phyloP scores from a whole-genome alignment of 129 eudicot species.

The Deinandra increscens region DNA sequence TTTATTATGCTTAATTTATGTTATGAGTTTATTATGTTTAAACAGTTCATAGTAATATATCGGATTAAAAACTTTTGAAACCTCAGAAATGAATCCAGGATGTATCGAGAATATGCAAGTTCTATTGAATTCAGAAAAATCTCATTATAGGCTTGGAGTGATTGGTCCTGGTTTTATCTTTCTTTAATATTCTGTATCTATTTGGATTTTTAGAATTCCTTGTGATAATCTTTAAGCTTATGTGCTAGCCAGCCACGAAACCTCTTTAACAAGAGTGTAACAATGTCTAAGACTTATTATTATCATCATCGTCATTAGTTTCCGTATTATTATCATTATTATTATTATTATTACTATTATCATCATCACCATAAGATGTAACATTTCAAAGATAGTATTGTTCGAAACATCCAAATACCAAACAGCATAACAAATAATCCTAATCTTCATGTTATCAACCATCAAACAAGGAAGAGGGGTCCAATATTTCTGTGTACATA shows the following conservation, averaged over 20 bases:
- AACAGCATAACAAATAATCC: not conserved
- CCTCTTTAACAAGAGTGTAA: not conserved
- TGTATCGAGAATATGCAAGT: not conserved
- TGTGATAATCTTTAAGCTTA: conserved; percentile 2
- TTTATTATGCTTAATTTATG: not conserved
- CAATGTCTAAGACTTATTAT: not conserved
- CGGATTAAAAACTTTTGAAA: not conserved
- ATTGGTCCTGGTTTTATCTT: conserved; percentile 11
- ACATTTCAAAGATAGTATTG: not conserved
- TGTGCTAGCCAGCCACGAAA: not conserved
- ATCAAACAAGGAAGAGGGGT: conserved; percentile 3
- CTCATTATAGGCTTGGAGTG: not conserved
- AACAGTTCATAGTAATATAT: not conserved
- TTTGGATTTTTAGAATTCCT: not conserved
- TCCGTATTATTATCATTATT: too few relatives aligned
- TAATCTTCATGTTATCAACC: conserved; percentile 2
- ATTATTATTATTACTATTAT: too few relatives aligned
- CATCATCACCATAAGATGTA: not conserved
- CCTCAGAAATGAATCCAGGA: not conserved
- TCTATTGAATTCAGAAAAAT: not conserved
- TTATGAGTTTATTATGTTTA: not conserved
- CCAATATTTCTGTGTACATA: not conserved
- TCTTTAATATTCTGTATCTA: not conserved
- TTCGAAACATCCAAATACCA: not conserved
- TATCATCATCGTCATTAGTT: not conserved